Evolutionary conservation across 2,329 filamentous ascomycete genomes (phyloP), one percentile per base, ranked within the genome.

Genomic region (Pezicula neosporulosa): DNA sequence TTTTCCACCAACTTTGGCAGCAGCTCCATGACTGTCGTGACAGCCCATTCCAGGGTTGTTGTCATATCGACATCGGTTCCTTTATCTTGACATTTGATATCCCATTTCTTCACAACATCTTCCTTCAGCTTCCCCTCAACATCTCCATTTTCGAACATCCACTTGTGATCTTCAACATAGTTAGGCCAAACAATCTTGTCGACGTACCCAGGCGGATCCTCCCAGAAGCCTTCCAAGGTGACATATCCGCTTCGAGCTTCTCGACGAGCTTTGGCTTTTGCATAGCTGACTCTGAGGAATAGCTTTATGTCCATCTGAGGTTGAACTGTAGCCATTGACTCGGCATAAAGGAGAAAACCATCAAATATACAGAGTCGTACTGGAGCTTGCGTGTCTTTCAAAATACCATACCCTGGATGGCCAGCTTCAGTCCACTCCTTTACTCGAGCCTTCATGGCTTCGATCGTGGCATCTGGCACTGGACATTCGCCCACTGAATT

Each of bases 131-230:
- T 63, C 0, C 80, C 80, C 60, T 68, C 80, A 0, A 90, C 87
- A 64, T 92, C 74, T 0, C 82, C 86, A 7, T 73, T 71, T 57
- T 85, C 70, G 65, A 97, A 94, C 67, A 99, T 74, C 77, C 89
- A 96, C 19, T 75, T 74, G 71, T 97, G 92, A 61, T 90, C 83
- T 48, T 80, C 76, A 3, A 88, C 89, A 69, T 97, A 97, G 62
- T 96, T 93, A 3, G 93, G 93, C 94, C 94, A 99, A 4, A 99
- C 94, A 49, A 99, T 81, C 66, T 88, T 82, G 67, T 97, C 92
- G 36, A 97, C 91, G 67, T 97, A 99, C 0, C 90, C 92, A 0
- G 90, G 90, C 0, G 94, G 94, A 68, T 99, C 94, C 51, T 85
- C 80, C 94, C 94, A 99, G 72, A 97, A 99, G 27, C 92, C 93